phyloP scores from a whole-genome alignment of 306 rosid genomes.

The Fagus crenata region DNA sequence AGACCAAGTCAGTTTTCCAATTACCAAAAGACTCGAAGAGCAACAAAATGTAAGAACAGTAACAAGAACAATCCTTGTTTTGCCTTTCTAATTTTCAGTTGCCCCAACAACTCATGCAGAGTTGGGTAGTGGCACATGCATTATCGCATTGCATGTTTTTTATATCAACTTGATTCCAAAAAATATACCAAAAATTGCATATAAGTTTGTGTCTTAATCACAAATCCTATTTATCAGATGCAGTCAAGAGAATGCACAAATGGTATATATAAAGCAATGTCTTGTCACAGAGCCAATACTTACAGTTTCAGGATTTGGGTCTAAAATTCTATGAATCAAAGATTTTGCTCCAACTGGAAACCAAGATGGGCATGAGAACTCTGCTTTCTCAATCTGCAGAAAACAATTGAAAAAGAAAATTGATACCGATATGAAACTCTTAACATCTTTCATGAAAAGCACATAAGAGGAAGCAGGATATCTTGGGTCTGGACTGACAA shows the following conservation, averaged over 20 bases:
- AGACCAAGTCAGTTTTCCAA: neutral
- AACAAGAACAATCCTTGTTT: neutral
- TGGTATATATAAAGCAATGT: neutral
- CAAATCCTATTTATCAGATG: neutral
- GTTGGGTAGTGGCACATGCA: neutral
- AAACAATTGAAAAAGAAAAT: constrained; percentile 9
- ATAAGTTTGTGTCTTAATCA: neutral
- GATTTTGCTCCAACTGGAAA: constrained; percentile 84
- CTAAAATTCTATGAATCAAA: constrained; percentile 63
- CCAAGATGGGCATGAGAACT: constrained; percentile 78
- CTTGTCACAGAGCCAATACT: constrained; percentile 38
- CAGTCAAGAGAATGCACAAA: constrained; percentile 1
- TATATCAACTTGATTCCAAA: neutral
- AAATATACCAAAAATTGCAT: neutral
- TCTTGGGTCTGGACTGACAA: neutral
- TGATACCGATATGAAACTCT: neutral
- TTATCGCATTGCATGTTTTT: neutral
- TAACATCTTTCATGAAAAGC: constrained; percentile 22
- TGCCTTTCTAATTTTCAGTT: neutral
- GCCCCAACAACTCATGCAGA: neutral
- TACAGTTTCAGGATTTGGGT: constrained; percentile 77
- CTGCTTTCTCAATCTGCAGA: constrained; percentile 72
- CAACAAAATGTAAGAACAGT: neutral
- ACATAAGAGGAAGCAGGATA: neutral
- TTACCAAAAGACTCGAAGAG: neutral